A percentile compares a stretch with the other conserved stretches of the same genome.
These are phyloP conservation scores for Plasmodium vivax DNA, from an alignment of 169 alveolate genomes.

Conservation along the genomic window DNA sequence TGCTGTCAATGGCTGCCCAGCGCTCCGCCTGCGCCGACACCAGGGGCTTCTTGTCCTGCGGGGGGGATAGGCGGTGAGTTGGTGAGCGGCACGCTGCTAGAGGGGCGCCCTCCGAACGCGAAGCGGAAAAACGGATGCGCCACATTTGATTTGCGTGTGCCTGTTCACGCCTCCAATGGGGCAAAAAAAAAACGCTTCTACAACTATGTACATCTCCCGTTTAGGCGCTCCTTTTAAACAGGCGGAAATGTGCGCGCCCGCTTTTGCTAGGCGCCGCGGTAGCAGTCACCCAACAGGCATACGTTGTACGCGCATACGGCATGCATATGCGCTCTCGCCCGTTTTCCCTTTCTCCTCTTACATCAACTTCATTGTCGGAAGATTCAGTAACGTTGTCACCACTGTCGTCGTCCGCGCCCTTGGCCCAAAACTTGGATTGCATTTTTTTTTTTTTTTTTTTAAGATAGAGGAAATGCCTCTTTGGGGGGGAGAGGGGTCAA, in stretches of 20 bases:
- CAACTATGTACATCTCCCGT: background rate
- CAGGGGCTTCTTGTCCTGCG: conserved; percentile 79
- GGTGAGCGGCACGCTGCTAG: background rate
- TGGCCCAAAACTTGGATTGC: conserved; percentile 92
- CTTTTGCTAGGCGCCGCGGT: background rate
- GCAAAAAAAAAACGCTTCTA: background rate
- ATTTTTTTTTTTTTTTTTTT: conserved; percentile 27
- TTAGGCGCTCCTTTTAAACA: background rate
- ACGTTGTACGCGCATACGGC: background rate
- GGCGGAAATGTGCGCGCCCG: background rate
- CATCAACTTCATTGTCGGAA: conserved; percentile 71
- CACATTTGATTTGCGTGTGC: background rate
- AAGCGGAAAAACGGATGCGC: background rate
- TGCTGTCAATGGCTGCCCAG: conserved; percentile 86
- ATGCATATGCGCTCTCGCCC: background rate
- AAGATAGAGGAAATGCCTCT: background rate
- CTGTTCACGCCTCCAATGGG: background rate
- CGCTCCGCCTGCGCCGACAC: conserved; percentile 76
- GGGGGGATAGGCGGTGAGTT: background rate
- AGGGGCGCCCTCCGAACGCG: background rate
- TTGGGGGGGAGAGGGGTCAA: background rate
- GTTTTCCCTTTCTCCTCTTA: background rate
- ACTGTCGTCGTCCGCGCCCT: conserved; percentile 79
- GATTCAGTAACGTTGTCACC: conserved; percentile 69
- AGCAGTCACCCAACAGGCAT: background rate